Evolutionary conservation across 148 eudicot species (phyloP).

Genomic region (Fagopyrum tataricum): DNA sequence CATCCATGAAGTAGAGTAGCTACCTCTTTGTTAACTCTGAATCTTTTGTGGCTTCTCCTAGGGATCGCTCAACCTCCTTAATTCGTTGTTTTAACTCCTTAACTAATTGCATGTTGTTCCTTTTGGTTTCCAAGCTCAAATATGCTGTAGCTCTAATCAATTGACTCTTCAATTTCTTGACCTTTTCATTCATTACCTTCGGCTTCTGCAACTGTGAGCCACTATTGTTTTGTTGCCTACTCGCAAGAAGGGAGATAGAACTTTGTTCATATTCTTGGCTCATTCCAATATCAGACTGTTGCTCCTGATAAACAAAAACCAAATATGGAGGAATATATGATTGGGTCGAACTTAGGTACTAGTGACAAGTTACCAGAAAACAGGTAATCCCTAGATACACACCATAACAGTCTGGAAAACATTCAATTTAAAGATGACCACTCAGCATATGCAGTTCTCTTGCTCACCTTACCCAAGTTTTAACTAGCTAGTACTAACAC

Average conservation of each 20-base stretch:
- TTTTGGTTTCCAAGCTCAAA: constrained; percentile 53
- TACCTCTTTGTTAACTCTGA: constrained; percentile 67
- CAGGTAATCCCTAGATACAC: not conserved
- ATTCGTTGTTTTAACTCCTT: constrained; percentile 72
- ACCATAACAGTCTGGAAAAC: not conserved
- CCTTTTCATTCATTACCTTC: constrained; percentile 41
- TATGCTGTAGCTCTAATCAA: constrained; percentile 82
- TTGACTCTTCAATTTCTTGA: constrained; percentile 81
- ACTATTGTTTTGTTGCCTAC: constrained; percentile 18
- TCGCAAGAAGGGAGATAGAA: constrained; percentile 13
- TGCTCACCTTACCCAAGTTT: not conserved
- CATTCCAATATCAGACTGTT: constrained; percentile 18
- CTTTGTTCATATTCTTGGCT: constrained; percentile 21
- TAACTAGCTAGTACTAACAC: not conserved
- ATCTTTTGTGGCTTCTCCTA: constrained; percentile 55
- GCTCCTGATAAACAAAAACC: constrained; percentile 25
- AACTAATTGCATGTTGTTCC: constrained; percentile 55
- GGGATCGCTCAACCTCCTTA: constrained; percentile 65
- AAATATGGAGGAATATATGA: not conserved
- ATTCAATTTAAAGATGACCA: not conserved
- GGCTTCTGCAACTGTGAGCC: constrained; percentile 20
- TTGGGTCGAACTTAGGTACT: constrained; percentile 3
- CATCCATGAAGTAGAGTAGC: not conserved
- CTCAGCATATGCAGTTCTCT: not conserved
- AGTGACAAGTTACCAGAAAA: not conserved